These are phyloP conservation scores for Orychophragmus violaceus DNA, from an alignment of 345 rosid species.

Conservation along the genomic window DNA sequence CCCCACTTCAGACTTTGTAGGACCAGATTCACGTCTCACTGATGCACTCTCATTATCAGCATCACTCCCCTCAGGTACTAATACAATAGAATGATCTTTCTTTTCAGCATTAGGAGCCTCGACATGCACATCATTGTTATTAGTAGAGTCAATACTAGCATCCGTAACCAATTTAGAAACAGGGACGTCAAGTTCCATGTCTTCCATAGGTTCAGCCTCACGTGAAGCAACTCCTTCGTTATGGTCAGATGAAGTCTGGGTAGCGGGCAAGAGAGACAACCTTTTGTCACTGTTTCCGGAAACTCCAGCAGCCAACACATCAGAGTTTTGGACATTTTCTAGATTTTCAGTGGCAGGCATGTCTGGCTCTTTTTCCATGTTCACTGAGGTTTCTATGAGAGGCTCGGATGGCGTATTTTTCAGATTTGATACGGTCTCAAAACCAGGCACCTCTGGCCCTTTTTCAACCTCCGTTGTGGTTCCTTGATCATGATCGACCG, in stretches of 20 bases:
- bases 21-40: slow-evolving; percentile 19
- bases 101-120: slow-evolving; percentile 27
- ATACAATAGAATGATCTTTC: slow-evolving; percentile 21
- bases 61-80: slow-evolving; percentile 24
- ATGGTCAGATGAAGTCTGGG: slow-evolving; percentile 18
- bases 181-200: slow-evolving; percentile 21
- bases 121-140: slow-evolving; percentile 18
- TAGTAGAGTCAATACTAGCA: slow-evolving; percentile 11
- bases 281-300: slow-evolving; percentile 5
- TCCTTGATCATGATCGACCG: background rate
- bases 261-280: slow-evolving; percentile 19
- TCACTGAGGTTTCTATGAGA: slow-evolving; percentile 11
- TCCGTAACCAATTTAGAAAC: slow-evolving; percentile 18
- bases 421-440: slow-evolving; percentile 10
- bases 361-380: slow-evolving; percentile 12
- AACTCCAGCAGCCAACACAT: slow-evolving; percentile 20
- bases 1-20: slow-evolving; percentile 29
- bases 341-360: slow-evolving; percentile 7
- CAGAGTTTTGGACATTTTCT: slow-evolving; percentile 21
- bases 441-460: slow-evolving; percentile 10
- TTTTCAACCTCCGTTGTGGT: slow-evolving; percentile 11
- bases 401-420: slow-evolving; percentile 18
- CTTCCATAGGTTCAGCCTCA: slow-evolving; percentile 19
- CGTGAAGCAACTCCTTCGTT: slow-evolving; percentile 11
- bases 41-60: slow-evolving; percentile 22